Percentiles rank a stretch among this genome's conserved stretches.
phyloP scores from a whole-genome alignment of 495 filamentous ascomycete genomes.

The Cladorrhinum samala region DNA sequence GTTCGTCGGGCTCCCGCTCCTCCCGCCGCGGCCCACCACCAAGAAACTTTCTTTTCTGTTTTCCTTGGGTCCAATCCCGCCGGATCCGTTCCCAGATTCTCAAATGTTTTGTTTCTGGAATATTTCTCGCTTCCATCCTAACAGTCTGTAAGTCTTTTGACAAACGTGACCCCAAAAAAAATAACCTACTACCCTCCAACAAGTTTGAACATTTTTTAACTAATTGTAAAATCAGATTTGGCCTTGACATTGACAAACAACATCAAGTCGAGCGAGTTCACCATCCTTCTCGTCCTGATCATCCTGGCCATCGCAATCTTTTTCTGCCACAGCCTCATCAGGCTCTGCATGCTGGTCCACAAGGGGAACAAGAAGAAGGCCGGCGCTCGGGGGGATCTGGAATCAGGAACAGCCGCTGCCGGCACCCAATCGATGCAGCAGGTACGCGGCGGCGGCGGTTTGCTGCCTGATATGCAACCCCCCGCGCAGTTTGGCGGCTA shows the following conservation, averaged over 20 bases:
- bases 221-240: no score
- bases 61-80: slow-evolving; percentile 49
- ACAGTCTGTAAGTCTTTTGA: slow-evolving; percentile 52
- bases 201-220: no score
- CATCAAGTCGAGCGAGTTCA: slow-evolving; percentile 55
- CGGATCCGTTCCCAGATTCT: slow-evolving; percentile 51
- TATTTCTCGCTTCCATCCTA: slow-evolving; percentile 49
- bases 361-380: slow-evolving; percentile 28
- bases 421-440: slow-evolving; percentile 43
- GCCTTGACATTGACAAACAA: slow-evolving; percentile 57
- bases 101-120: slow-evolving; percentile 49
- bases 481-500: slow-evolving; percentile 33
- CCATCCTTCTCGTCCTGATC: slow-evolving; percentile 69
- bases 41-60: slow-evolving; percentile 43
- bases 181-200: no score
- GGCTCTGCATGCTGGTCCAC: slow-evolving; percentile 59
- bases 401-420: slow-evolving; percentile 19
- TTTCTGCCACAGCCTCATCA: slow-evolving; percentile 71
- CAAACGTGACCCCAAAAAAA: no score
- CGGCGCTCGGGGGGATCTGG: no score
- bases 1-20: background rate
- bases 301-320: slow-evolving; percentile 67
- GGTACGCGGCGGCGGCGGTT: no score
- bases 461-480: no score
- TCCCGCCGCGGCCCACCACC: slow-evolving; percentile 21